Percentiles rank a stretch among this genome's conserved stretches.
phyloP scores from a whole-genome alignment of 371 early-diverging fungal species.

The Mortierella sp. region DNA sequence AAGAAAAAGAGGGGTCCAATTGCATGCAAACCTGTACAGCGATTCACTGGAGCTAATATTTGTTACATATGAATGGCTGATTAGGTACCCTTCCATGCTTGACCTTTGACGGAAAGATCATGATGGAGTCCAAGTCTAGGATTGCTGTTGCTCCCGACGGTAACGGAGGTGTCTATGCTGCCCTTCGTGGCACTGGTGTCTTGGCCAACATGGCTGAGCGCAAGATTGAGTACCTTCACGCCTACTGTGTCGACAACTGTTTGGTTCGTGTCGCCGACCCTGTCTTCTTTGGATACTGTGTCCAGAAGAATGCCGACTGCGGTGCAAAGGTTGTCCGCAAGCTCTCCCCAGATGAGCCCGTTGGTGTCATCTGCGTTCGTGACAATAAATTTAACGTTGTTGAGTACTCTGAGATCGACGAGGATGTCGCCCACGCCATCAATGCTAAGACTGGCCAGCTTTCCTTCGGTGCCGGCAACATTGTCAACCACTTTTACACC shows the following conservation, averaged over 20 bases:
- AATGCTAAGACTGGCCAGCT: conserved; percentile 71
- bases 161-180: conserved; percentile 92
- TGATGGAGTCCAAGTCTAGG: conserved; percentile 83
- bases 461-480: conserved; percentile 76
- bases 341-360: conserved; percentile 86
- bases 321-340: conserved; percentile 96
- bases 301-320: conserved; percentile 88
- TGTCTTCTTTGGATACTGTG: conserved; percentile 91
- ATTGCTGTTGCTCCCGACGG: conserved; percentile 92
- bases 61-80: background rate
- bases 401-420: conserved; percentile 95
- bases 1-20: conserved; percentile 3
- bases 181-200: conserved; percentile 83
- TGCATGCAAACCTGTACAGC: conserved; percentile 1
- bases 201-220: conserved; percentile 81
- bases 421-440: conserved; percentile 76
- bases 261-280: conserved; percentile 97
- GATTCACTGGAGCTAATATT: background rate
- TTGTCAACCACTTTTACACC: conserved; percentile 82
- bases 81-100: conserved; percentile 51
- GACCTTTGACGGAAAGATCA: conserved; percentile 73
- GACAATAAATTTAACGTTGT: conserved; percentile 89
- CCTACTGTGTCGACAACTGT: conserved; percentile 97
- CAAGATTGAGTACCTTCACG: conserved; percentile 87
- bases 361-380: conserved; percentile 94